Conservation (phyloP, 257 asterid genomes). For the Rubia yunnanensis region DNA sequence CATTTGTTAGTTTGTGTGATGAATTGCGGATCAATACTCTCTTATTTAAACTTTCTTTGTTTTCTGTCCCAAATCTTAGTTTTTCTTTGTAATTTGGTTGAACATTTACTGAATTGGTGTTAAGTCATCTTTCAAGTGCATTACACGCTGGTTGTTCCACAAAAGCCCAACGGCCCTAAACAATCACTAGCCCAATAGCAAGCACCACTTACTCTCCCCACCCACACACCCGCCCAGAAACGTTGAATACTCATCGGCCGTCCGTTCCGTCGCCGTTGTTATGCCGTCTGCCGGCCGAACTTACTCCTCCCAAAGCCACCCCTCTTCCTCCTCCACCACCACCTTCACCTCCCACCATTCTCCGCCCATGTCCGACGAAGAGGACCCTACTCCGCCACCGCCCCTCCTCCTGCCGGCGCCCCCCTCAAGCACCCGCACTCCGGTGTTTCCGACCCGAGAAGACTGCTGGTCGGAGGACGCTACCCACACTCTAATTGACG, state of each 20-base stretch:
- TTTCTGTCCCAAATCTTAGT: too few relatives aligned
- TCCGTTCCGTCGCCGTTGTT: neutral
- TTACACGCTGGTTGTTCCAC: too few relatives aligned
- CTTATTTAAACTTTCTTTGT: too few relatives aligned
- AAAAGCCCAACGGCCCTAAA: slow-evolving; percentile 1
- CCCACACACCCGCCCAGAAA: slow-evolving; percentile 1
- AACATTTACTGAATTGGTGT: too few relatives aligned
- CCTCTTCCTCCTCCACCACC: slow-evolving; percentile 3
- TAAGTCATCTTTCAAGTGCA: too few relatives aligned
- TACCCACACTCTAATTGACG: slow-evolving; percentile 65
- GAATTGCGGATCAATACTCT: too few relatives aligned
- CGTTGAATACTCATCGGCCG: neutral
- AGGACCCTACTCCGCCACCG: slow-evolving; percentile 10
- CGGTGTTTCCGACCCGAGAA: slow-evolving; percentile 57
- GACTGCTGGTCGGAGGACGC: slow-evolving; percentile 95
- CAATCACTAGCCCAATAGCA: slow-evolving; percentile 4
- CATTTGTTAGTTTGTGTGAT: too few relatives aligned
- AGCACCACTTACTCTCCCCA: neutral
- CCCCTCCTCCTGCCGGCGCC: neutral
- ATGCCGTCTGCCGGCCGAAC: slow-evolving; percentile 12
- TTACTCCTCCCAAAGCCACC: neutral
- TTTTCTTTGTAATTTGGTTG: too few relatives aligned
- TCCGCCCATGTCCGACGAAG: slow-evolving; percentile 29
- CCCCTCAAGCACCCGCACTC: slow-evolving; percentile 9
- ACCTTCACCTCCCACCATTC: slow-evolving; percentile 6